phyloP scores from a whole-genome alignment of 441 rosid species.

The Viola pubescens region DNA sequence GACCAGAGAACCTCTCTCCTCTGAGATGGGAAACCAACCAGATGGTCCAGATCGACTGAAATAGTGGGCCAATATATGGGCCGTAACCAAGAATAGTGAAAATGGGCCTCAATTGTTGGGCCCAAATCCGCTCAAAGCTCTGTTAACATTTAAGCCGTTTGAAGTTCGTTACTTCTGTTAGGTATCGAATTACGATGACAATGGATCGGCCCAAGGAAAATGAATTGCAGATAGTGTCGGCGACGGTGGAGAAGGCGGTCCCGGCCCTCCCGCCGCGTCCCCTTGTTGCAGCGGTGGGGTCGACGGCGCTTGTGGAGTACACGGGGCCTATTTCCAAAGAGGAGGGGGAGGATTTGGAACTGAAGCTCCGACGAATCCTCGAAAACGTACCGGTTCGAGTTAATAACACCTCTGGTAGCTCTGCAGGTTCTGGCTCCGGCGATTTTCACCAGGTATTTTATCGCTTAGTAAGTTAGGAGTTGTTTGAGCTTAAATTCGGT shows the following conservation, averaged over 20 bases:
- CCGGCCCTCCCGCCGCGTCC: slow-evolving; percentile 30
- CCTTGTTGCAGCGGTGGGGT: slow-evolving; percentile 31
- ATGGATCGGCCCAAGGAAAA: slow-evolving; percentile 38
- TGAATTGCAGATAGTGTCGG: slow-evolving; percentile 39
- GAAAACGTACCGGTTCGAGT: slow-evolving; percentile 96
- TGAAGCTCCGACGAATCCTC: slow-evolving; percentile 81
- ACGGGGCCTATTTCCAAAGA: slow-evolving; percentile 60
- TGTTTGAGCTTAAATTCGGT: no score
- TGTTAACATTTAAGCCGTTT: background rate
- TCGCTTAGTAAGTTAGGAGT: no score
- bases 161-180: slow-evolving; percentile 9
- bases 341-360: slow-evolving; percentile 82
- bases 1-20: background rate
- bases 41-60: background rate
- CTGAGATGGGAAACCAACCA: background rate
- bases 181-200: slow-evolving; percentile 42
- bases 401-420: slow-evolving; percentile 93
- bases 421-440: slow-evolving; percentile 96
- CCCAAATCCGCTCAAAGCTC: background rate
- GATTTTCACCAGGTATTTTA: slow-evolving; percentile 80
- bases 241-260: slow-evolving; percentile 26
- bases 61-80: background rate
- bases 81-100: background rate
- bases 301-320: slow-evolving; percentile 69
- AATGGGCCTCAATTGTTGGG: background rate